Evolutionary conservation across 768 basidiomycete genomes (phyloP), one percentile per base, ranked within the genome.

Genomic region (Boletus reticulatus): DNA sequence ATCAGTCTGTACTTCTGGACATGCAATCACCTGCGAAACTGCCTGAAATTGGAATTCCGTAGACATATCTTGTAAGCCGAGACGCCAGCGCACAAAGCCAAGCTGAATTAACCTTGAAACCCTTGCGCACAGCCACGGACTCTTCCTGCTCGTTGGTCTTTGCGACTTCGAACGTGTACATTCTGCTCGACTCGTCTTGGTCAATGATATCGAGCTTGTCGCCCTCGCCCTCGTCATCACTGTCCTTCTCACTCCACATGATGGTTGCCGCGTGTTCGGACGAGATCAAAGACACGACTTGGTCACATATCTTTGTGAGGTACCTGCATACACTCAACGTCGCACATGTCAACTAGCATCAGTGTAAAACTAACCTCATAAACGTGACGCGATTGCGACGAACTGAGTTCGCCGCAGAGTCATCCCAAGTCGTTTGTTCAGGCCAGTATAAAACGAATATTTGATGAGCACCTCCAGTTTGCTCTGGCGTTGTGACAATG

Each of bases 371-470:
- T 37, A 67, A 81, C 84, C 84, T 69, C 82, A 86, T 84, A 59
- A 86, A 86, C 0, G 83, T 82, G 4, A 80, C 71, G 6, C 84
- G 74, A 67, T 84, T 86, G 4, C 78, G 75, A 29, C 73, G 62
- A 46, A 81, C 75, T 4, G 80, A 69, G 1, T 76, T 69, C 6
- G 68, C 36, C 0, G 81, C 77, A 14, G 72, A 67, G 62, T 84
- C 82, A 32, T 79, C 64, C 84, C 84, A 86, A 0, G 84, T 85
- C 0, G 69, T 74, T 31, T 80, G 73, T 55, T 87, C 82, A 0
- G 84, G 85, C 84, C 85, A 87, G 53, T 82, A 85, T 10, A 86
- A 59, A 16, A 83, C 74, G 48, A 80, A 82, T 6, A 80, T 48
- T 19, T 71, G 62, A 24, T 72, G 64, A 1, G 44, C 24, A 1